A percentile compares a stretch with the other conserved stretches of the same genome.
Conservation (phyloP, 345 rosid genomes). For the Salix udensis region DNA sequence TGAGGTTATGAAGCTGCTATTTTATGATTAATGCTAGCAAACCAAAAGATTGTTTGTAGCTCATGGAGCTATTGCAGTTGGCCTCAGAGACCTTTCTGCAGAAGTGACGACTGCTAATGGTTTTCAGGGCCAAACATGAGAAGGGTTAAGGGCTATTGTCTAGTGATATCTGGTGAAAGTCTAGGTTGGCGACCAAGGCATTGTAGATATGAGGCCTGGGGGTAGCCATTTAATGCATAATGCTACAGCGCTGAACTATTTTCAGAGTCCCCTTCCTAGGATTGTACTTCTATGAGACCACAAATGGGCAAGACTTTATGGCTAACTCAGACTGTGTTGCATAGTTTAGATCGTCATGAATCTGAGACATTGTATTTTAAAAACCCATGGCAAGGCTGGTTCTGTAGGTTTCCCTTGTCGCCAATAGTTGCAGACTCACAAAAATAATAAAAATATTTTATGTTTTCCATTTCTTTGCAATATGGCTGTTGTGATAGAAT, state of each 20-base stretch:
- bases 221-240: background rate
- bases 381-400: background rate
- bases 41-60: background rate
- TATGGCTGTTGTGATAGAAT: background rate
- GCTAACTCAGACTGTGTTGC: background rate
- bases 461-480: background rate
- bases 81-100: background rate
- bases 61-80: background rate
- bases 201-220: background rate
- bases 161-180: background rate
- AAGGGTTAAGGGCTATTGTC: background rate
- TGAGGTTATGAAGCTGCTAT: too few relatives aligned
- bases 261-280: too few relatives aligned
- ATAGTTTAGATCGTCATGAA: background rate
- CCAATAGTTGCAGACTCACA: background rate
- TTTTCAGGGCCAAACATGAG: background rate
- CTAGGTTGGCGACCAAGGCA: background rate
- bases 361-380: too few relatives aligned
- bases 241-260: background rate
- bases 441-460: background rate
- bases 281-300: background rate
- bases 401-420: too few relatives aligned
- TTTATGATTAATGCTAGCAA: too few relatives aligned
- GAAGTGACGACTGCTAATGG: background rate
- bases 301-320: background rate